Conservation (phyloP, 1,139 yeast species). For the Wickerhamiella pararugosa region DNA sequence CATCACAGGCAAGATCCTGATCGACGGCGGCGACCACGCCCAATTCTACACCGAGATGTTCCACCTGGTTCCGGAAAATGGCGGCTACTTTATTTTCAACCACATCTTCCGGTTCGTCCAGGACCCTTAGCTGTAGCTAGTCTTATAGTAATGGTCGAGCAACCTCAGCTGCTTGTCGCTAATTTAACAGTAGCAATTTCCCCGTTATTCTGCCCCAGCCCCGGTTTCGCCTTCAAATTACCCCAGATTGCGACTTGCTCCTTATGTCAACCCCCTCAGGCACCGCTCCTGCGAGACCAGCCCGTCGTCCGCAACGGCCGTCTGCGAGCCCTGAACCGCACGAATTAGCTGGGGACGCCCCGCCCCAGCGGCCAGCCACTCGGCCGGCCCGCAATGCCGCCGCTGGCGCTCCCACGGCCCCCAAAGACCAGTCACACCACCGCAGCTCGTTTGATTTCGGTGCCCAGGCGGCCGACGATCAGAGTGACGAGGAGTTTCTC, state of each 20-base stretch:
- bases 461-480: no score
- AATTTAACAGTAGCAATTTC: not conserved
- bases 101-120: conserved; percentile 73
- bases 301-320: conserved; percentile 2
- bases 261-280: no score
- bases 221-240: no score
- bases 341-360: conserved; percentile 5
- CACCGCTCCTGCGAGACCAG: conserved; percentile 1
- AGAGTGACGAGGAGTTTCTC: no score
- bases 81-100: conserved; percentile 84
- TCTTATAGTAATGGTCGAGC: not conserved
- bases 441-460: no score
- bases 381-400: conserved; percentile 5
- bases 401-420: conserved; percentile 1
- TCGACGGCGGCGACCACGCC: conserved; percentile 88
- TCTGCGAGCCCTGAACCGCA: not conserved
- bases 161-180: not conserved
- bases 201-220: not conserved
- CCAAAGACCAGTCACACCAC: no score
- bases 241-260: no score
- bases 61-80: conserved; percentile 88
- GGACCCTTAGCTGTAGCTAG: conserved; percentile 15
- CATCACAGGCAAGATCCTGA: conserved; percentile 91
- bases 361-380: conserved; percentile 4
- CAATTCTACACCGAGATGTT: conserved; percentile 95